A percentile compares a stretch with the other conserved stretches of the same genome.
Evolutionary conservation across 2,329 filamentous ascomycete species (phyloP).

Genomic region (Aspergillus proliferans): DNA sequence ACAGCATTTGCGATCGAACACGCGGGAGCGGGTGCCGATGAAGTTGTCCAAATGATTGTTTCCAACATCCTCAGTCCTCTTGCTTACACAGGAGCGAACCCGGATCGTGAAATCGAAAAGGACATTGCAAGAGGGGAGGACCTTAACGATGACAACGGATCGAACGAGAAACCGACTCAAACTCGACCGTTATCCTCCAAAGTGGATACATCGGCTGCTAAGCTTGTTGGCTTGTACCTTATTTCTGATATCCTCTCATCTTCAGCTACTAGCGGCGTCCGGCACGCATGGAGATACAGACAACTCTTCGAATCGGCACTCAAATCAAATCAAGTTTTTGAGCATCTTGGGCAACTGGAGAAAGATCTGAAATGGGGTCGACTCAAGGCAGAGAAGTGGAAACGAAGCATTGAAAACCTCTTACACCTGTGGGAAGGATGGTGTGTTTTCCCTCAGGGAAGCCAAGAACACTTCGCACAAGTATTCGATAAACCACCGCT

Average conservation of each 20-base stretch:
- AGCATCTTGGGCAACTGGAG: constrained; percentile 66
- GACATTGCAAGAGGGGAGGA: constrained; percentile 27
- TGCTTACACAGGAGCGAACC: constrained; percentile 64
- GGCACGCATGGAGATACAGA: constrained; percentile 81
- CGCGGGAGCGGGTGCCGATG: constrained; percentile 75
- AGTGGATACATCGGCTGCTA: constrained; percentile 64
- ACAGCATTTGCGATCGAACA: constrained; percentile 86
- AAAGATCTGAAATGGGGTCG: constrained; percentile 71
- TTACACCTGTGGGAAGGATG: constrained; percentile 63
- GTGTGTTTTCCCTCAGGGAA: constrained; percentile 64
- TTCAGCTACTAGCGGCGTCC: constrained; percentile 66
- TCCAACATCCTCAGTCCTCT: constrained; percentile 75
- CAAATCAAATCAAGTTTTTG: constrained; percentile 63
- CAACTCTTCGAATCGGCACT: constrained; percentile 71
- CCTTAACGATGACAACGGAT: constrained; percentile 15
- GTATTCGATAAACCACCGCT: constrained; percentile 67
- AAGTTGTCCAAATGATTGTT: constrained; percentile 84
- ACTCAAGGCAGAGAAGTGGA: constrained; percentile 77
- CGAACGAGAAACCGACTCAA: constrained; percentile 31
- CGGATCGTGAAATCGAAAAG: constrained; percentile 36
- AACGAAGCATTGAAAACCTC: constrained; percentile 64
- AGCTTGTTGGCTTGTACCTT: constrained; percentile 75
- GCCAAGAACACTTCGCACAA: constrained; percentile 63
- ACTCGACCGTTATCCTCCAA: constrained; percentile 28
- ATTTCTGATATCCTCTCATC: constrained; percentile 75